Evolutionary conservation across 2,329 filamentous ascomycete genomes (phyloP).

Genomic region (Amphichorda felina): DNA sequence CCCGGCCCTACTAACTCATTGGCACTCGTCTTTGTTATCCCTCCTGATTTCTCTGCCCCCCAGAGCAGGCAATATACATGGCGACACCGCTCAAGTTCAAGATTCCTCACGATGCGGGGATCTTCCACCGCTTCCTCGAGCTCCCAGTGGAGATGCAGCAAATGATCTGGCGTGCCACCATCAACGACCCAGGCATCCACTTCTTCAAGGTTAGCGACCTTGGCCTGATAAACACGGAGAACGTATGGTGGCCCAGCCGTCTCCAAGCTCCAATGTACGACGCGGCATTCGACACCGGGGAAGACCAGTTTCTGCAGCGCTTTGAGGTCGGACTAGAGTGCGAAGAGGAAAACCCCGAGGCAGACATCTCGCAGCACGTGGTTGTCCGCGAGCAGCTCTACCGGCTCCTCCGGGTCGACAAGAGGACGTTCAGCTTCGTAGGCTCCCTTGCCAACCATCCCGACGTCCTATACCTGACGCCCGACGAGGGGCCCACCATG

Average conservation of each 20-base stretch:
- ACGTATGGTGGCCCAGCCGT: neutral
- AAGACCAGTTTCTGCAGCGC: neutral
- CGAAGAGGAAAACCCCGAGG: neutral
- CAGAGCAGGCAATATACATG: too few relatives aligned
- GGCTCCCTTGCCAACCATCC: neutral
- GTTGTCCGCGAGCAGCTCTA: neutral
- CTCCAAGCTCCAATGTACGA: too few relatives aligned
- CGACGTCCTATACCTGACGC: neutral
- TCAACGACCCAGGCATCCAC: slow-evolving; percentile 1
- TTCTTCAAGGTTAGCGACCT: neutral
- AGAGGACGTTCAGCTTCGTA: neutral
- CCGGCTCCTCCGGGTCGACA: neutral
- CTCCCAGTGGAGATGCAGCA: slow-evolving; percentile 1
- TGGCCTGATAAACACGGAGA: neutral
- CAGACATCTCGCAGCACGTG: slow-evolving; percentile 1
- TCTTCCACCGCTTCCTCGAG: neutral
- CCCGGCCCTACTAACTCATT: too few relatives aligned
- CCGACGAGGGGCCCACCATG: neutral
- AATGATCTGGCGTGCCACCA: neutral
- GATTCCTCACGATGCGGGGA: neutral
- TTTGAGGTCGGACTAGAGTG: neutral
- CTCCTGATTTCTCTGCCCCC: too few relatives aligned
- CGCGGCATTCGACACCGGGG: neutral
- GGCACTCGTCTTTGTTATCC: too few relatives aligned
- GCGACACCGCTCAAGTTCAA: neutral